These are phyloP conservation scores for Saccharum spontaneum DNA, from an alignment of 176 grass and related monocot genomes.

Conservation along the genomic window DNA sequence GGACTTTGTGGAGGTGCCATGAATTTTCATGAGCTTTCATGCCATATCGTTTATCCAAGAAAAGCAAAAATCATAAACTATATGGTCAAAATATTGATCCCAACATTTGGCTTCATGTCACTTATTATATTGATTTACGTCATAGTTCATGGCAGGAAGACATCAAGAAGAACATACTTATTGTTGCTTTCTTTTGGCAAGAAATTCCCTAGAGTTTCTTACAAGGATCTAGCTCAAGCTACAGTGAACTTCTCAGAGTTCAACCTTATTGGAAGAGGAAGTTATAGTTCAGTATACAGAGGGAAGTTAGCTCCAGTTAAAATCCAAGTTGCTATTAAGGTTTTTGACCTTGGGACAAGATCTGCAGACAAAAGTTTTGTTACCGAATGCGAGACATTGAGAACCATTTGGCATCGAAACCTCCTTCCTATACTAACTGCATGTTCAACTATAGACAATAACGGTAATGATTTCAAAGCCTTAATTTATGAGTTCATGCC, in stretches of 20 bases:
- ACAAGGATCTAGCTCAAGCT: neutral
- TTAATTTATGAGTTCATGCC: slow-evolving; percentile 59
- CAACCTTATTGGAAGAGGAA: slow-evolving; percentile 48
- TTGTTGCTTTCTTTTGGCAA: neutral
- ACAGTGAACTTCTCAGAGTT: slow-evolving; percentile 35
- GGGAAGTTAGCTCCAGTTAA: slow-evolving; percentile 1
- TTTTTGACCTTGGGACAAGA: slow-evolving; percentile 38
- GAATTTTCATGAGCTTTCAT: slow-evolving; percentile 15
- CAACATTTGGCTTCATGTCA: neutral
- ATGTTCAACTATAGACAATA: slow-evolving; percentile 36
- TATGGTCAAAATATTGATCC: neutral
- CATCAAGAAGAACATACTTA: neutral
- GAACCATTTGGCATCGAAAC: slow-evolving; percentile 46
- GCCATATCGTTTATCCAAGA: neutral
- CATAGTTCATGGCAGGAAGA: neutral
- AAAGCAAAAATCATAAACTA: neutral
- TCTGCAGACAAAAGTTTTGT: slow-evolving; percentile 26
- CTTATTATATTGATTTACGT: neutral
- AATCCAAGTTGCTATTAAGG: slow-evolving; percentile 37
- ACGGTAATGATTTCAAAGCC: slow-evolving; percentile 35
- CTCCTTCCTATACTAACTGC: slow-evolving; percentile 42
- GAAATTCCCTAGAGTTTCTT: neutral
- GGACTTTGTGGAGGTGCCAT: slow-evolving; percentile 37
- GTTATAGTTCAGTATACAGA: slow-evolving; percentile 50
- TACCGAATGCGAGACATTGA: slow-evolving; percentile 42